These are phyloP conservation scores for Amanita polypyramis DNA, from an alignment of 768 basidiomycete genomes.

Conservation along the genomic window DNA sequence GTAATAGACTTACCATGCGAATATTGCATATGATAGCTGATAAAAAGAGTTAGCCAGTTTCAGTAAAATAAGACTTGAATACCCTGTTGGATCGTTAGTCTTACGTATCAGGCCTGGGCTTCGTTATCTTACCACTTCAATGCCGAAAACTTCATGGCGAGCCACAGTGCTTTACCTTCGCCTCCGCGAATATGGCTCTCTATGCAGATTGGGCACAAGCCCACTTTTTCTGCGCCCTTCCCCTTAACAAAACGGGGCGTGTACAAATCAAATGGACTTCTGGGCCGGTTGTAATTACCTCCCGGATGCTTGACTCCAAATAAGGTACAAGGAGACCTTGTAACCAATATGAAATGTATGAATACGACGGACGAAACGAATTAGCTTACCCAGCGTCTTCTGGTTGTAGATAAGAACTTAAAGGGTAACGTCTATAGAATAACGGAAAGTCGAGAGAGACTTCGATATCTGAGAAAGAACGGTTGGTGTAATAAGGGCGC, in stretches of 20 bases:
- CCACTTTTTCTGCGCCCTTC: constrained; percentile 55
- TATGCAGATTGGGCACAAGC: constrained; percentile 69
- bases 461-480: constrained; percentile 44
- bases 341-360: not conserved
- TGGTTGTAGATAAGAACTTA: constrained; percentile 41
- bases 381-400: constrained; percentile 27
- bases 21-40: constrained; percentile 78
- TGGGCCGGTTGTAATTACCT: constrained; percentile 51
- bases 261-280: constrained; percentile 56
- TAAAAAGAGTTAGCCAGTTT: not conserved
- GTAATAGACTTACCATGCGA: constrained; percentile 41
- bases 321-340: constrained; percentile 26
- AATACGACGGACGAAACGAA: constrained; percentile 4
- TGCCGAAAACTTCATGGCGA: constrained; percentile 72
- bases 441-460: constrained; percentile 42
- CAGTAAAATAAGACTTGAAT: not conserved
- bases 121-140: constrained; percentile 55
- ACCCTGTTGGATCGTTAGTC: not conserved
- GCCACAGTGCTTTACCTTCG: constrained; percentile 53
- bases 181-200: constrained; percentile 55
- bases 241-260: constrained; percentile 73
- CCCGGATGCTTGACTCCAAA: constrained; percentile 29
- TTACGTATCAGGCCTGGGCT: not conserved
- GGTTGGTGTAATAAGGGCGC: constrained; percentile 20
- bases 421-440: constrained; percentile 64